Percentiles rank a stretch among this genome's conserved stretches.
phyloP scores from a whole-genome alignment of 2,329 filamentous ascomycete species.

The Mollisia scopiformis region DNA sequence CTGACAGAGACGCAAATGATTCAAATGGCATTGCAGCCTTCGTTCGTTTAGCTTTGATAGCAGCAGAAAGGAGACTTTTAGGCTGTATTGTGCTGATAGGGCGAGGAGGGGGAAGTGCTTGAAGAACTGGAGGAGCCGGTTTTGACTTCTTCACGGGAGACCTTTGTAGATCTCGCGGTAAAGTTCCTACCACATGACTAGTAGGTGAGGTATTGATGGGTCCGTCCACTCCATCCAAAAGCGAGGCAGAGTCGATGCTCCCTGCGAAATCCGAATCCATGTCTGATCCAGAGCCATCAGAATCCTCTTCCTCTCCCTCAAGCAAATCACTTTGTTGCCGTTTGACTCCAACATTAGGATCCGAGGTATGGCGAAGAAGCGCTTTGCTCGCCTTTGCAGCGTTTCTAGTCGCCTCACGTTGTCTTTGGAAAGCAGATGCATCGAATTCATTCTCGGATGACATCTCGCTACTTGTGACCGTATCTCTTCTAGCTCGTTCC shows the following conservation, averaged over 20 bases:
- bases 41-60: slow-evolving; percentile 72
- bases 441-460: slow-evolving; percentile 83
- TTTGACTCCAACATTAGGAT: slow-evolving; percentile 42
- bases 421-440: slow-evolving; percentile 64
- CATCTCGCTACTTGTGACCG: slow-evolving; percentile 80
- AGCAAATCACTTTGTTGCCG: slow-evolving; percentile 47
- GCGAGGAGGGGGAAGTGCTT: slow-evolving; percentile 70
- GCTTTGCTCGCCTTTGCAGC: slow-evolving; percentile 57
- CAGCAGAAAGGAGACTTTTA: slow-evolving; percentile 71
- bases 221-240: slow-evolving; percentile 67
- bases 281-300: slow-evolving; percentile 62
- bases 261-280: slow-evolving; percentile 67
- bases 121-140: slow-evolving; percentile 58
- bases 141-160: slow-evolving; percentile 67
- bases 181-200: slow-evolving; percentile 64
- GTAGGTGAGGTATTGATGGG: slow-evolving; percentile 56
- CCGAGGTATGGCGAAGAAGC: slow-evolving; percentile 54
- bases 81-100: slow-evolving; percentile 71
- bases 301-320: slow-evolving; percentile 55
- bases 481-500: slow-evolving; percentile 71
- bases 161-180: slow-evolving; percentile 61
- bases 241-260: slow-evolving; percentile 71
- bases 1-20: slow-evolving; percentile 74
- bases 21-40: slow-evolving; percentile 75
- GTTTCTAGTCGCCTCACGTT: slow-evolving; percentile 62